Evolutionary conservation across 768 basidiomycete species (phyloP), one percentile per base, ranked within the genome.

Genomic region (Tylopilus plumbeoviolaceoides): DNA sequence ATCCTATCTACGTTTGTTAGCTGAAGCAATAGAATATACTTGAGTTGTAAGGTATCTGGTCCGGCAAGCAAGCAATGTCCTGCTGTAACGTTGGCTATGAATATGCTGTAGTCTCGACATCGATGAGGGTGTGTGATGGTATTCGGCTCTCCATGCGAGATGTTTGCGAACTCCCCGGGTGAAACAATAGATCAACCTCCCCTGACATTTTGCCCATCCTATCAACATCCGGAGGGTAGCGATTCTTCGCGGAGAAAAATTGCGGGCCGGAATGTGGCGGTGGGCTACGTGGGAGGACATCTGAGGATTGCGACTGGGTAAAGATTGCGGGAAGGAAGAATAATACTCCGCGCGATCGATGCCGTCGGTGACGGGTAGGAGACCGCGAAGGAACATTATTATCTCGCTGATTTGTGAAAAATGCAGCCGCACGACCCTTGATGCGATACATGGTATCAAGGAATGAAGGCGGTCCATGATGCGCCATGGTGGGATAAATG

Each of bases 241-340:
- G 70, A 36, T 64, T 63, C 63, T 84, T 84, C 58, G 84, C 83
- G 14, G 75, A 71, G 5, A 76, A 69, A 25, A 59, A 42, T 17
- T 58, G 60, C 41, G 50, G 59, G 30, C 25, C 51, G 43, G 66
- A 57, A 41, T 59, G 69, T 1, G 69, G 67, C 7, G 68, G 68
- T 1, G 71, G 70, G 20, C 66, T 70, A 18, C 67, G 67, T 48
- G 60, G 61, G 49, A 58, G 44, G 25, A 68, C 49, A 51, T 73
- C 71, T 27, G 65, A 51, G 44, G 56, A 60, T 41, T 67, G 69
- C 14, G 71, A 66, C 10, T 81, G 74, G 4, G 86, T 77, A 65
- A 91, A 87, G 60, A 89, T 84, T 31, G 89, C 87, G 20, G 90
- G 90, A 46, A 92, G 77, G 76, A 91, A 90, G 71, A 88, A 91